phyloP scores from a whole-genome alignment of 78 protist species.

The Speleostelium caveatum region DNA sequence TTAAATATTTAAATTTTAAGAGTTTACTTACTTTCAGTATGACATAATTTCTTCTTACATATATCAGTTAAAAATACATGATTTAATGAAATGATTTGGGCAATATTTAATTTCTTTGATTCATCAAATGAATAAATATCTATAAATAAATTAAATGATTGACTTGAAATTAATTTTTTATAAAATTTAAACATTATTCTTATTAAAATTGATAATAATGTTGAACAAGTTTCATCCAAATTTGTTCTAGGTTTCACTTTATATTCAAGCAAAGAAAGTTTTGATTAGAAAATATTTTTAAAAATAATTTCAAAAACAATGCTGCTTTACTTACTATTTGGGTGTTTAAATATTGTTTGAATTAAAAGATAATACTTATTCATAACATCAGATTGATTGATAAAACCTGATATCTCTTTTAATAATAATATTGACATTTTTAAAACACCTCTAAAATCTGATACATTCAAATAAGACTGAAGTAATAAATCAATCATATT shows the following conservation, averaged over 20 bases:
- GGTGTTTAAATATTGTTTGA: slow-evolving; percentile 9
- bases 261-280: background rate
- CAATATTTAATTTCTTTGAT: background rate
- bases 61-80: slow-evolving; percentile 3
- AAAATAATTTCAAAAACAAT: background rate
- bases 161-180: slow-evolving; percentile 20
- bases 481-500: slow-evolving; percentile 42
- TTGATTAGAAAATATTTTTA: background rate
- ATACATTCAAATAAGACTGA: slow-evolving; percentile 24
- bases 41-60: slow-evolving; percentile 30
- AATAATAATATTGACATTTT: slow-evolving; percentile 36
- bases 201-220: slow-evolving; percentile 38
- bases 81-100: slow-evolving; percentile 1
- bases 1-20: too few relatives aligned
- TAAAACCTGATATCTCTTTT: slow-evolving; percentile 11
- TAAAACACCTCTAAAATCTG: slow-evolving; percentile 25
- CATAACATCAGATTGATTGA: slow-evolving; percentile 4
- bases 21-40: background rate
- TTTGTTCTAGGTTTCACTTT: background rate
- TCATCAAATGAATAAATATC: slow-evolving; percentile 23
- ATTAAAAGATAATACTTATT: background rate
- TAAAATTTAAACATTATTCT: slow-evolving; percentile 16
- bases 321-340: slow-evolving; percentile 16
- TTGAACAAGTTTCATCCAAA: slow-evolving; percentile 26
- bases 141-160: slow-evolving; percentile 5